A percentile compares a stretch with the other conserved stretches of the same genome.
Evolutionary conservation across 2,329 filamentous ascomycete species (phyloP).

Genomic region (Neocatenulostroma microsporum): DNA sequence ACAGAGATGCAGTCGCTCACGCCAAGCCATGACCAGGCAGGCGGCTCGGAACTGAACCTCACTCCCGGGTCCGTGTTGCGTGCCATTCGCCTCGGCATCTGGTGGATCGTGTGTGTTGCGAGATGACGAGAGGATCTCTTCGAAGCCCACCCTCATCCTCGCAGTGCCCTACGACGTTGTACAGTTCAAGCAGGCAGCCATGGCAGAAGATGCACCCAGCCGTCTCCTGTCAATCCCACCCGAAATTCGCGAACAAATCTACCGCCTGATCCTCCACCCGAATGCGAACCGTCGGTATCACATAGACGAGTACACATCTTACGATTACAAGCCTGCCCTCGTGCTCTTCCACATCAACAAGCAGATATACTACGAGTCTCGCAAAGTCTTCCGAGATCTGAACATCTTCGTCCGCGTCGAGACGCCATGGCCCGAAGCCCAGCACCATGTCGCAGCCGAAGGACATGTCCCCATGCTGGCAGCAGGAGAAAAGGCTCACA

Average conservation of each 20-base stretch:
- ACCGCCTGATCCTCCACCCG: slow-evolving; percentile 26
- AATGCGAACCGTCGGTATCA: slow-evolving; percentile 20
- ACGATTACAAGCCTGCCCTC: slow-evolving; percentile 33
- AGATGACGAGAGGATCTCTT: too few relatives aligned
- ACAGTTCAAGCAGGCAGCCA: too few relatives aligned
- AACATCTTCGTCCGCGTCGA: slow-evolving; percentile 43
- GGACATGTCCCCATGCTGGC: slow-evolving; percentile 45
- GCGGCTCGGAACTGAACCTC: too few relatives aligned
- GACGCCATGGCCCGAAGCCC: slow-evolving; percentile 42
- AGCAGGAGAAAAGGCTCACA: slow-evolving; percentile 29
- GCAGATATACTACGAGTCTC: slow-evolving; percentile 42
- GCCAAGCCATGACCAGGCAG: too few relatives aligned
- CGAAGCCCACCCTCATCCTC: too few relatives aligned
- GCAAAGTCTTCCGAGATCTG: slow-evolving; percentile 41
- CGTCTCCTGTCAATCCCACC: slow-evolving; percentile 12
- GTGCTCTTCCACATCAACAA: slow-evolving; percentile 37
- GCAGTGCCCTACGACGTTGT: too few relatives aligned
- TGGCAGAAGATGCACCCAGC: neutral
- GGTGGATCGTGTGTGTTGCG: too few relatives aligned
- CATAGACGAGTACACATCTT: slow-evolving; percentile 26
- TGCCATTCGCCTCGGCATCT: too few relatives aligned
- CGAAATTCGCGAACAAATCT: slow-evolving; percentile 33
- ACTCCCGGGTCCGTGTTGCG: too few relatives aligned
- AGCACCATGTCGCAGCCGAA: slow-evolving; percentile 41
- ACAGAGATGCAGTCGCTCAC: too few relatives aligned